Evolutionary conservation across 805 yeast genomes (phyloP), one percentile per base, ranked within the genome.

Genomic region (Saccharomycopsis amapae): DNA sequence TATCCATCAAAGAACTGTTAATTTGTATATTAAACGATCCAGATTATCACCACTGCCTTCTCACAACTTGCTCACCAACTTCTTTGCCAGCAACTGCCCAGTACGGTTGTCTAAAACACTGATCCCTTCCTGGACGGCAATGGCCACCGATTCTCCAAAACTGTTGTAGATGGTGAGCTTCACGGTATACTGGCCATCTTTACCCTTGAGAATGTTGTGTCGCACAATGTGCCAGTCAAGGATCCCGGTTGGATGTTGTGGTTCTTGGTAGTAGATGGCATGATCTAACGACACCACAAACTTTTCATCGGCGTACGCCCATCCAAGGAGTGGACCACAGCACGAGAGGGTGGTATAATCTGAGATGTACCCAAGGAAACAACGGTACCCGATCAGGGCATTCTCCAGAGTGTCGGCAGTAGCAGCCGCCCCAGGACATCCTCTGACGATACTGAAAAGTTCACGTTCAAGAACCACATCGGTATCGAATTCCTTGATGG

Each of bases 121-220:
- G 23, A 38, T 25, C 5, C 47, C 50, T 20, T 47, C 50, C 36
- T 47, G 50, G 24, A 43, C 13, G 7, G 34, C 46, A 12, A 47
- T 33, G 6, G 44, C 42, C 23, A 47, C 33, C 6, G 36, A 17
- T 28, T 47, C 48, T 6, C 40, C 48, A 31, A 19, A 40, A 24
- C 40, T 35, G 26, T 47, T 47, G 33, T 26, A 41, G 6, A 47
- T 35, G 15, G 25, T 24, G 25, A 28, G 18, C 38, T n/a, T 33
- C 10, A 44, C 22, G 4, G 45, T 39, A 20, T 38, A 43, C 31
- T 35, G 47, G 15, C 51, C 51, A 19, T 43, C 23, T 4, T 15
- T 13, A 2, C 38, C 51, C 30, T 47, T 47, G 23, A 47, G 1
- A 15, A 47, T 35, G 17, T 7, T 15, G 22, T 24, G 25, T 3